A percentile compares a stretch with the other conserved stretches of the same genome.
Conservation (phyloP, 2,329 filamentous ascomycete species). For the Colletotrichum sp. region DNA sequence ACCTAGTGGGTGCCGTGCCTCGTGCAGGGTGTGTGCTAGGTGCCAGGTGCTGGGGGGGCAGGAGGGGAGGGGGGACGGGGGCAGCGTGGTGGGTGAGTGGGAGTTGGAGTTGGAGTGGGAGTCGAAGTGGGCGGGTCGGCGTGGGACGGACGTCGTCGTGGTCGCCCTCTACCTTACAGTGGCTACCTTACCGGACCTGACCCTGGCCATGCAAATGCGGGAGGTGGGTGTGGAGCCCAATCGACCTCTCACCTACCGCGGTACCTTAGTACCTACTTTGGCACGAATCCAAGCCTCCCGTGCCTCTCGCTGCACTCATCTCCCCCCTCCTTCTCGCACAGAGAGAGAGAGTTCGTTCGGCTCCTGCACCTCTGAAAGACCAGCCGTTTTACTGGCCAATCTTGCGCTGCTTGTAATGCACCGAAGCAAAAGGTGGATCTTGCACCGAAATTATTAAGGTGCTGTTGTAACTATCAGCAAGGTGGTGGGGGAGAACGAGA, state of each 20-base stretch:
- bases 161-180: neutral
- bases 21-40: neutral
- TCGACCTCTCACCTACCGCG: neutral
- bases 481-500: neutral
- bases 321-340: neutral
- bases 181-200: neutral
- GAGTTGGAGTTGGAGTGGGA: constrained; percentile 15
- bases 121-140: constrained; percentile 4
- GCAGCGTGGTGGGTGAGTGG: constrained; percentile 9
- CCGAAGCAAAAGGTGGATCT: constrained; percentile 20
- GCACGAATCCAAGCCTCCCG: neutral
- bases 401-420: neutral
- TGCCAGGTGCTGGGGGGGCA: constrained; percentile 11
- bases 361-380: neutral
- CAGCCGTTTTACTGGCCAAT: constrained; percentile 7
- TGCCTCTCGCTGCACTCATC: neutral
- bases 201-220: neutral
- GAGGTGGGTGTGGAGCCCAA: constrained; percentile 14
- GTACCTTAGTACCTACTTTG: neutral
- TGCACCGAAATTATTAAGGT: constrained; percentile 18
- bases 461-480: neutral
- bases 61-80: neutral
- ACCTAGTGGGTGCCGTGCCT: neutral
- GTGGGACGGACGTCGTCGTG: neutral
- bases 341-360: neutral